Evolutionary conservation across 139 green algal species (phyloP).

Genomic region (Coelastrella sp.): DNA sequence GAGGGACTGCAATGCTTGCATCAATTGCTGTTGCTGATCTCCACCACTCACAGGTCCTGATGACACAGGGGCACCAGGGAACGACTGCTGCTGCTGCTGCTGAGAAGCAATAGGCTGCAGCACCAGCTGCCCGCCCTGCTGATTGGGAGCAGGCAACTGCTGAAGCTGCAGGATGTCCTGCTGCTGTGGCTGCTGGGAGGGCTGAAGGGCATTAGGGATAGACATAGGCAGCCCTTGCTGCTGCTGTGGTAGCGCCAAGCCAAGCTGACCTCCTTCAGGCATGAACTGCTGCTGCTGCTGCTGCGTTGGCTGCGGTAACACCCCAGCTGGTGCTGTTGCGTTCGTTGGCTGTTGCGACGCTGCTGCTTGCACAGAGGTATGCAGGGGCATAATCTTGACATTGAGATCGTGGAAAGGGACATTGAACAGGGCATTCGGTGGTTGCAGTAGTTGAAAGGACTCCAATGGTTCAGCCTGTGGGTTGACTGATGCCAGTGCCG

Average conservation of each 20-base stretch:
- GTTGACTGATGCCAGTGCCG: background rate
- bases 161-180: background rate
- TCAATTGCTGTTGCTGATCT: background rate
- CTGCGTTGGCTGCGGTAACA: background rate
- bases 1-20: slow-evolving; percentile 27
- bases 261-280: no score
- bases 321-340: background rate
- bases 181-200: slow-evolving; percentile 37
- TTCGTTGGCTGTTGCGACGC: background rate
- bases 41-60: background rate
- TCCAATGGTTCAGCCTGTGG: background rate
- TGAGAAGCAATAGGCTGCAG: background rate
- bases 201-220: no score
- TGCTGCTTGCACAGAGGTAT: background rate
- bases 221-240: slow-evolving; percentile 14
- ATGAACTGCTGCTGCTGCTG: background rate
- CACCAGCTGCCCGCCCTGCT: background rate
- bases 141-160: background rate
- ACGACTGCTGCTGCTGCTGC: slow-evolving; percentile 13
- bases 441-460: slow-evolving; percentile 35
- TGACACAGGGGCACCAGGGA: background rate
- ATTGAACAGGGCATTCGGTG: background rate
- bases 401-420: background rate
- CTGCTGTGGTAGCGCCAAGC: no score
- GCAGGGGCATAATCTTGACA: background rate